Evolutionary conservation across 2,329 filamentous ascomycete genomes (phyloP).

Genomic region (Truncatella angustata): DNA sequence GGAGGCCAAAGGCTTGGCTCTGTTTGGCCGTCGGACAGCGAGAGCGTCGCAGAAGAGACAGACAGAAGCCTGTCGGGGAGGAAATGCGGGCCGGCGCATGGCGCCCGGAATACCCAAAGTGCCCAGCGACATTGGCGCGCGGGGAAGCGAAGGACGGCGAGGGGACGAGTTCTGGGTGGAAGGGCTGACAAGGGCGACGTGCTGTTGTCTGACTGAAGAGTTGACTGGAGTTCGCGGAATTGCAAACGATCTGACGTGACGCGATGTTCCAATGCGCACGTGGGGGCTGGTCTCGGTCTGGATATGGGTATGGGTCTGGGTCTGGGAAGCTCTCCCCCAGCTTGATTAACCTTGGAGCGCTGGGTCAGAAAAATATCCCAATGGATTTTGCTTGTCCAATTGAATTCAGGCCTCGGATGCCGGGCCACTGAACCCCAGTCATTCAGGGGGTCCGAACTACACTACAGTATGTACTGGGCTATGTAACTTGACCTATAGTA

Average conservation of each 20-base stretch:
- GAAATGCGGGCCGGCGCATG: slow-evolving; percentile 8
- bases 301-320: too few species aligned
- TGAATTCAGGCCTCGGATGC: neutral
- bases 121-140: slow-evolving; percentile 1
- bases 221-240: too few species aligned
- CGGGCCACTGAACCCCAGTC: neutral
- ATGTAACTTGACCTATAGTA: too few species aligned
- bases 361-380: neutral
- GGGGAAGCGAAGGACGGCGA: neutral
- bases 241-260: neutral
- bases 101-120: slow-evolving; percentile 1
- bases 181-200: too few species aligned
- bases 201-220: neutral
- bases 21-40: slow-evolving; percentile 18
- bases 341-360: too few species aligned
- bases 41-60: slow-evolving; percentile 32
- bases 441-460: neutral
- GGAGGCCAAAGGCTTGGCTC: slow-evolving; percentile 15
- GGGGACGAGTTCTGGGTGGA: too few species aligned
- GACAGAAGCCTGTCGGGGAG: slow-evolving; percentile 10
- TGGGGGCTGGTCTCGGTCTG: too few species aligned
- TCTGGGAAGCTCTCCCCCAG: too few species aligned
- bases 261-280: too few species aligned
- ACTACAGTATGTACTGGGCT: too few species aligned
- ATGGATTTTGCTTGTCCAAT: neutral